These are phyloP conservation scores for Chrysanthemum lavandulifolium DNA, from an alignment of 129 eudicot species.

Conservation along the genomic window DNA sequence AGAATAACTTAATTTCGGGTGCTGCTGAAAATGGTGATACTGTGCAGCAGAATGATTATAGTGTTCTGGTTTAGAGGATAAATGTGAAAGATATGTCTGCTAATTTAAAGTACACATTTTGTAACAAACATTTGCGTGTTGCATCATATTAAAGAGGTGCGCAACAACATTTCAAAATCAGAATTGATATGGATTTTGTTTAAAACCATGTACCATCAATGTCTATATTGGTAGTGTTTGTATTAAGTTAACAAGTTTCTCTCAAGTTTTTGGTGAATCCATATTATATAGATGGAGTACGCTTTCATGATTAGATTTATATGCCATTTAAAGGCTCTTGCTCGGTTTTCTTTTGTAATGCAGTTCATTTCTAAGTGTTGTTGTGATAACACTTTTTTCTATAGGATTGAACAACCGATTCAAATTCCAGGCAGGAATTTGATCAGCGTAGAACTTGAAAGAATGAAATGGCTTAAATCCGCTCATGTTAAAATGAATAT, in stretches of 20 bases:
- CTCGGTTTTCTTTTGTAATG: too few relatives aligned
- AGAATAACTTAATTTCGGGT: constrained; percentile 29
- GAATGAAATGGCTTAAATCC: too few relatives aligned
- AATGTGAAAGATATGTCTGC: constrained; percentile 17
- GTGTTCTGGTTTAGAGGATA: constrained; percentile 49
- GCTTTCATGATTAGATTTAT: too few relatives aligned
- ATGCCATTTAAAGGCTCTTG: too few relatives aligned
- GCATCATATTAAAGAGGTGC: constrained; percentile 10
- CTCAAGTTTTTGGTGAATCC: too few relatives aligned
- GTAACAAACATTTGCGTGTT: constrained; percentile 9
- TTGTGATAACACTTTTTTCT: too few relatives aligned
- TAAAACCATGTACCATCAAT: background rate
- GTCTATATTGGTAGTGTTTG: background rate
- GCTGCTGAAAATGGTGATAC: constrained; percentile 44
- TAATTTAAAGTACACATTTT: constrained; percentile 15
- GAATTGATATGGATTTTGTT: constrained; percentile 1
- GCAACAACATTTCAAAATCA: background rate
- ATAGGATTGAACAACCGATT: too few relatives aligned
- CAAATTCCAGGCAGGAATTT: too few relatives aligned
- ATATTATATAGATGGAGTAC: too few relatives aligned
- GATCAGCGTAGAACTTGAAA: too few relatives aligned
- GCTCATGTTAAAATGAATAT: too few relatives aligned
- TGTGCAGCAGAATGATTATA: constrained; percentile 49
- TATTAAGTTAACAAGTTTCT: background rate
- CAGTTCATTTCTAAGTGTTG: too few relatives aligned